Evolutionary conservation across 257 asterid genomes (phyloP).

Genomic region (Thymus quinquecostatus): DNA sequence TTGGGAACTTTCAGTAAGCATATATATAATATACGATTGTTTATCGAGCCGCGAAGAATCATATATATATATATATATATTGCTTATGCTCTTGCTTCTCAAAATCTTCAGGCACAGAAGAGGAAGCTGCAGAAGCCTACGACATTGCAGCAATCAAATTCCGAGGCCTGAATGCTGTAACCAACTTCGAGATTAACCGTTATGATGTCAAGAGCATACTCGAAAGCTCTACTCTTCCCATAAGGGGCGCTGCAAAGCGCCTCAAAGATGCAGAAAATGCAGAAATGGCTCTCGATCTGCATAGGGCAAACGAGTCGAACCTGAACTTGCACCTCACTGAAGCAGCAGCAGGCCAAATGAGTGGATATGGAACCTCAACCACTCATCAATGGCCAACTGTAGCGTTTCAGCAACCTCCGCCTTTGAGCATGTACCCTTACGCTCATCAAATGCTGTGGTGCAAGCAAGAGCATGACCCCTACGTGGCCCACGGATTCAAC

Average conservation of each 20-base stretch:
- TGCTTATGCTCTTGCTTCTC: neutral
- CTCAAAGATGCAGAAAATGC: slow-evolving; percentile 69
- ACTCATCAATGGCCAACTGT: slow-evolving; percentile 54
- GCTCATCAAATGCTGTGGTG: slow-evolving; percentile 65
- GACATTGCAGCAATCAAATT: slow-evolving; percentile 93
- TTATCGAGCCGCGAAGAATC: too few relatives aligned
- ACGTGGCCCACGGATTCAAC: slow-evolving; percentile 23
- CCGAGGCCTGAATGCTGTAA: slow-evolving; percentile 78
- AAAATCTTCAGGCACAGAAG: slow-evolving; percentile 64
- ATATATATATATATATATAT: neutral
- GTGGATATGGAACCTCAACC: slow-evolving; percentile 30
- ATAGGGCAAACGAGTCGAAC: slow-evolving; percentile 39
- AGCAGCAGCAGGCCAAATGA: slow-evolving; percentile 20
- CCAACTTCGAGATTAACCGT: slow-evolving; percentile 78
- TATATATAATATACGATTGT: neutral
- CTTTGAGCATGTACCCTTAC: slow-evolving; percentile 48
- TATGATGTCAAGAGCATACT: slow-evolving; percentile 85
- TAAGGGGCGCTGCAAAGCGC: slow-evolving; percentile 81
- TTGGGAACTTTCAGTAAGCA: slow-evolving; percentile 87
- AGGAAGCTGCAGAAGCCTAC: slow-evolving; percentile 95
- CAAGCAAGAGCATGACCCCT: slow-evolving; percentile 53
- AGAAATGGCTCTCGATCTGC: slow-evolving; percentile 53
- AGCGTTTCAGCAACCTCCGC: slow-evolving; percentile 65
- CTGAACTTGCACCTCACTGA: slow-evolving; percentile 42
- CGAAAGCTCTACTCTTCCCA: slow-evolving; percentile 72